Evolutionary conservation across 2,329 filamentous ascomycete species (phyloP), one percentile per base, ranked within the genome.

Genomic region (Aspergillus sp.): DNA sequence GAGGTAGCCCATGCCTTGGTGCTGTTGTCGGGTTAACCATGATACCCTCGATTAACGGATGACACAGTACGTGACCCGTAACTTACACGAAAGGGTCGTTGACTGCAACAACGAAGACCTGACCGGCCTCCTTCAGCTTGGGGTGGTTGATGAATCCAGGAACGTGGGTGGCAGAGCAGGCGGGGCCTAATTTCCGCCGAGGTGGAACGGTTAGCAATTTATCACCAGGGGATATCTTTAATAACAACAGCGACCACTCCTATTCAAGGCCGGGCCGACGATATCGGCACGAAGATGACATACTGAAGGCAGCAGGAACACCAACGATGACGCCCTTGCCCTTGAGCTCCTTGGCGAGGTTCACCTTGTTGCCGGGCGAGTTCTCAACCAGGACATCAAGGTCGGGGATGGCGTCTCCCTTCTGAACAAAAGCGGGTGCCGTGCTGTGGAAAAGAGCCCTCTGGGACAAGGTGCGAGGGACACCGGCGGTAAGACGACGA

Each of bases 61-160:
- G 11, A n/a, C 21, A 6, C 42, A 2, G 51, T 11, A 13, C 17
- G 17, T 30, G n/a, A 11, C n/a, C 23, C n/a, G 41, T n/a, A 47
- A 80, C 90, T 78, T 82, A 96, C 90, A 96, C 93, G 75, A 97
- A 97, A 19, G 92, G 86, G 75, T 98, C 94, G 75, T 98, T 98
- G 73, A 97, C 93, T 15, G 90, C 88, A 59, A 98, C 87, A 42
- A 98, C 91, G 71, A 96, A 96, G 49, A 96, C 90, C 71, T 90
- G 83, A 52, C 92, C 93, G 30, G 90, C 91, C 62, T 88, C 83
- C 80, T 90, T 90, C 68, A 96, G 83, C 75, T 88, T 87, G 58
- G 88, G 84, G 73, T 91, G 90, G 72, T 87, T 88, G 77, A 97
- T 89, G 80, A 92, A 98, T 58, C 90, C 90, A 0, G 94, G 94